phyloP scores from a whole-genome alignment of 305 asterid species.

The Petunia hybrid region DNA sequence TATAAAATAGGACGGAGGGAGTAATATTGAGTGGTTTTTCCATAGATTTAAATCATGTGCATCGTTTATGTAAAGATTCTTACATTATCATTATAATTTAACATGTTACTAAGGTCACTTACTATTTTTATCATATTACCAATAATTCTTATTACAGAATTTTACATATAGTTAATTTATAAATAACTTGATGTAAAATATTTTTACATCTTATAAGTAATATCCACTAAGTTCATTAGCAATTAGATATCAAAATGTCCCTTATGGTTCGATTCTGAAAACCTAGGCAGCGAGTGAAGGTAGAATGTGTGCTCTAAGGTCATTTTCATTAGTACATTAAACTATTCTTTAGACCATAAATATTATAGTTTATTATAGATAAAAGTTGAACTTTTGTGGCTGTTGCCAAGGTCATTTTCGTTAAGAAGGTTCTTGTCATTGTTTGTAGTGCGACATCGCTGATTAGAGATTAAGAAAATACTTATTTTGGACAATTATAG shows the following conservation, averaged over 20 bases:
- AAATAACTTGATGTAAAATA: no score
- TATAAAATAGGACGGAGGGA: no score
- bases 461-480: not conserved
- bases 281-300: not conserved
- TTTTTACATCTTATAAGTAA: no score
- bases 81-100: no score
- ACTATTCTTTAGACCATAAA: not conserved
- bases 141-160: no score
- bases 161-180: no score
- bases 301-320: not conserved
- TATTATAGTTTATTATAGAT: not conserved
- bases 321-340: not conserved
- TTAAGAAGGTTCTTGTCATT: not conserved
- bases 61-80: no score
- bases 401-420: not conserved
- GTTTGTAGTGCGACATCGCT: not conserved
- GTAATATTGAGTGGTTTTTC: no score
- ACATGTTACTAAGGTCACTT: no score
- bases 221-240: not conserved
- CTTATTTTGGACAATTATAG: not conserved
- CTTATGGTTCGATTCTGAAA: not conserved
- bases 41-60: no score
- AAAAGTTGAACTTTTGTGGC: not conserved
- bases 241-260: not conserved
- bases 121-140: no score